Evolutionary conservation across 1,284 basidiomycete genomes (phyloP), one percentile per base, ranked within the genome.

Genomic region (Leccinum subatratum): DNA sequence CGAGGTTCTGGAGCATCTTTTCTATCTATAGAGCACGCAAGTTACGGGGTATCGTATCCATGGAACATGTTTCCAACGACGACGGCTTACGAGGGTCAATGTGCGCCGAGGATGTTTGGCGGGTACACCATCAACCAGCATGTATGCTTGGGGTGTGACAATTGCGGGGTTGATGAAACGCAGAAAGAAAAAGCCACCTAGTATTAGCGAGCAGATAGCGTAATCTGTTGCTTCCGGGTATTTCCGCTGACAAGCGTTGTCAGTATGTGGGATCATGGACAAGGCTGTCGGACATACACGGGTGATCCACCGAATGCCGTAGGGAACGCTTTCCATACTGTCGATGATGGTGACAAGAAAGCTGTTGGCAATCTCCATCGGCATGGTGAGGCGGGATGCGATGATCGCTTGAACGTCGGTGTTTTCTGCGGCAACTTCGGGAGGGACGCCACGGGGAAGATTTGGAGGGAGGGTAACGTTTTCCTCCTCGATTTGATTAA

Each of bases 101-200:
- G 97, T 99, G 72, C 97, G 87, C 62, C 97, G 85, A 28, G 96
- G 96, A 77, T 98, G 95, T 79, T 98, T 98, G 9, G 97, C 95
- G 0, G 97, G 97, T 22, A 96, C 92, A 60, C 93, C 94, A 75
- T 98, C 96, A 51, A 99, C 96, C 61, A 99, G 88, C 96, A 99
- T 98, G 79, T 99, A 99, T 25, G 97, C 96, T 77, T 99, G 97
- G 0, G 97, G 97, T 2, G 97, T 98, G 66, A 99, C 97, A 70
- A 99, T 95, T n/a, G 97, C 97, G 3, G 97, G 97, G 76, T 99
- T 99, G 83, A 99, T 98, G 81, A 99, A 99, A 14, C 97, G 93
- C 67, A 99, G 87, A 86, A 99, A 99, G 86, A 99, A 99, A 83
- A 99, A 99, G 22, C 96, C 96, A 64, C 97, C 97, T 72, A 25